Conservation (phyloP, 352 stramenopile genomes). For the Pythium guiyangense region DNA sequence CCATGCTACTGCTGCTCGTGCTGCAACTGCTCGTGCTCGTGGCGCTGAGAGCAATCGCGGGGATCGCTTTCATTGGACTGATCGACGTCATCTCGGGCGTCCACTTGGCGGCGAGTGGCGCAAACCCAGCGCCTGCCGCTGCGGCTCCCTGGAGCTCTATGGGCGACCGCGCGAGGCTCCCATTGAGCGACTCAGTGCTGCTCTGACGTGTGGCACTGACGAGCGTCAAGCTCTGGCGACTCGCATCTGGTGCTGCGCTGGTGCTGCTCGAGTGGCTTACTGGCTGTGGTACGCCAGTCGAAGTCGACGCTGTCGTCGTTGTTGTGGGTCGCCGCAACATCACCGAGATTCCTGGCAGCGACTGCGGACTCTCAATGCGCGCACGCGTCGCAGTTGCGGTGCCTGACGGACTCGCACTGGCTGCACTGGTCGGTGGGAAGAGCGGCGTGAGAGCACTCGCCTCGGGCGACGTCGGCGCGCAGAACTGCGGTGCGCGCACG, state of each 20-base stretch:
- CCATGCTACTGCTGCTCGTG: background rate
- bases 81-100: constrained; percentile 5
- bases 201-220: no score
- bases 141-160: background rate
- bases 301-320: no score
- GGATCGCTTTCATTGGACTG: constrained; percentile 4
- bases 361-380: constrained; percentile 3
- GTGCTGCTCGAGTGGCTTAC: no score
- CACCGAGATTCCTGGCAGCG: constrained; percentile 3
- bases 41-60: background rate
- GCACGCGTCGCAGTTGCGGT: background rate
- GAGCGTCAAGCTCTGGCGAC: no score
- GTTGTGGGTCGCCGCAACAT: constrained; percentile 1
- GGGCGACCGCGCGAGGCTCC: no score
- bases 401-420: background rate
- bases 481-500: background rate
- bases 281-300: no score
- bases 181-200: no score
- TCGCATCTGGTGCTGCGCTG: no score
- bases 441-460: background rate
- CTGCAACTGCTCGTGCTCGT: background rate
- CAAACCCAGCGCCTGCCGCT: background rate
- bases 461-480: background rate
- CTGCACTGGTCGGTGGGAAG: background rate
- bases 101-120: background rate